phyloP scores from a whole-genome alignment of 768 basidiomycete genomes.

The Serendipita vermifera region DNA sequence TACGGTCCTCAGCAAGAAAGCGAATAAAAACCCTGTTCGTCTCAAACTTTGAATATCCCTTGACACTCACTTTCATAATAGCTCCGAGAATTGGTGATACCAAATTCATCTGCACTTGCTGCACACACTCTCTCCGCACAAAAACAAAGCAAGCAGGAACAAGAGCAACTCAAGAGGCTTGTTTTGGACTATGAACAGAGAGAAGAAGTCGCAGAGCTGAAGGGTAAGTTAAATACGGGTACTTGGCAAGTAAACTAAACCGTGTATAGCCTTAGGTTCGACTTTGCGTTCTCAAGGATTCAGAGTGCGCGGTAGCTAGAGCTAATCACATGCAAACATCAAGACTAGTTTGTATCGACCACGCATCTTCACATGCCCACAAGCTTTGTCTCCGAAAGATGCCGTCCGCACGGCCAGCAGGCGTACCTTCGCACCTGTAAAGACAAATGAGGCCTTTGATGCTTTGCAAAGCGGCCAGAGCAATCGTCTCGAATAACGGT shows the following conservation, averaged over 20 bases:
- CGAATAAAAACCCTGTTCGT: slow-evolving; percentile 80
- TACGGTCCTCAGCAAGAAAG: slow-evolving; percentile 81
- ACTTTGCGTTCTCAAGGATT: slow-evolving; percentile 3
- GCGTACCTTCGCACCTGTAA: too few species aligned
- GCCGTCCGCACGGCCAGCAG: too few species aligned
- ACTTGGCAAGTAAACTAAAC: background rate
- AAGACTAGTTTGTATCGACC: too few species aligned
- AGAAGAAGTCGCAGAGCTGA: slow-evolving; percentile 39
- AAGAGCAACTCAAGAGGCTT: slow-evolving; percentile 91
- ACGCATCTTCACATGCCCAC: too few species aligned
- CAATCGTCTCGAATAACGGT: too few species aligned
- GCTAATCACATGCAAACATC: too few species aligned
- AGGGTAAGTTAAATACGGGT: slow-evolving; percentile 14
- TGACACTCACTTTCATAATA: slow-evolving; percentile 23
- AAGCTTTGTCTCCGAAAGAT: too few species aligned
- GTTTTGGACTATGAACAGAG: slow-evolving; percentile 86
- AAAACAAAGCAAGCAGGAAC: slow-evolving; percentile 87
- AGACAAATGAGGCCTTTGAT: too few species aligned
- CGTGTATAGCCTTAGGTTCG: background rate
- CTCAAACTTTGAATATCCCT: slow-evolving; percentile 7
- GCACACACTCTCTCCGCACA: slow-evolving; percentile 86
- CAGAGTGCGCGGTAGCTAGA: too few species aligned
- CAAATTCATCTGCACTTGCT: slow-evolving; percentile 75
- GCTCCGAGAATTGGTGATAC: slow-evolving; percentile 82
- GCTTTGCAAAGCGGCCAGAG: too few species aligned